Evolutionary conservation across 2,329 filamentous ascomycete species (phyloP).

Genomic region (Nemania sp.): DNA sequence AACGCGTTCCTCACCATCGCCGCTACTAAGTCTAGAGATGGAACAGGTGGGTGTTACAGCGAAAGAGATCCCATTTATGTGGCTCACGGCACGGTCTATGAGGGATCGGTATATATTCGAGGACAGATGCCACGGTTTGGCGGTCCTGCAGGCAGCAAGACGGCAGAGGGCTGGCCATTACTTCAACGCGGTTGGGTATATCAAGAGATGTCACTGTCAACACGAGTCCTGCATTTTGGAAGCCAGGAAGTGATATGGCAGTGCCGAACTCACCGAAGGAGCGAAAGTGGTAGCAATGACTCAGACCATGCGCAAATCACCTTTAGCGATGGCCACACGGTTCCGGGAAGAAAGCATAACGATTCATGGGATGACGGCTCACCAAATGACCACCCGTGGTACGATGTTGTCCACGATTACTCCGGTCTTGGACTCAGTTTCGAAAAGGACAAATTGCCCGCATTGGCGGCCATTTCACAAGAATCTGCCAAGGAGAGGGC

Average conservation of each 20-base stretch:
- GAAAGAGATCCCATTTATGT: slow-evolving; percentile 11
- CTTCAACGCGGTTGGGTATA: slow-evolving; percentile 43
- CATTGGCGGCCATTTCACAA: slow-evolving; percentile 34
- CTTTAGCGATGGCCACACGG: slow-evolving; percentile 14
- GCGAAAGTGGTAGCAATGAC: slow-evolving; percentile 35
- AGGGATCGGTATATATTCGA: slow-evolving; percentile 18
- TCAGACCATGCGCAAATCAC: slow-evolving; percentile 20
- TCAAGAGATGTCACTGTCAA: slow-evolving; percentile 43
- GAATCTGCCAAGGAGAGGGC: slow-evolving; percentile 8
- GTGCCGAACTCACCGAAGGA: slow-evolving; percentile 32
- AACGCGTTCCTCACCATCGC: slow-evolving; percentile 31
- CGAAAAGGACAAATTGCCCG: slow-evolving; percentile 35
- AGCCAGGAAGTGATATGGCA: slow-evolving; percentile 42
- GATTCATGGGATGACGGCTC: slow-evolving; percentile 16
- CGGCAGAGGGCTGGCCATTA: slow-evolving; percentile 26
- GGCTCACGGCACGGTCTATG: background rate
- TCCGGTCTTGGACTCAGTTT: slow-evolving; percentile 32
- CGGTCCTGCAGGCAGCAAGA: slow-evolving; percentile 13
- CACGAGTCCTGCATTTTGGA: slow-evolving; percentile 40
- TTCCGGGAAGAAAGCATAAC: slow-evolving; percentile 4
- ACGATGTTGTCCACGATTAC: slow-evolving; percentile 26
- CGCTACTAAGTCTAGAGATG: slow-evolving; percentile 29
- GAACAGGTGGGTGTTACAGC: slow-evolving; percentile 31
- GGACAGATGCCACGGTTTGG: slow-evolving; percentile 20
- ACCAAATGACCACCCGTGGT: slow-evolving; percentile 27